Evolutionary conservation across 768 basidiomycete species (phyloP), one percentile per base, ranked within the genome.

Genomic region (Mycena rebaudengoi): DNA sequence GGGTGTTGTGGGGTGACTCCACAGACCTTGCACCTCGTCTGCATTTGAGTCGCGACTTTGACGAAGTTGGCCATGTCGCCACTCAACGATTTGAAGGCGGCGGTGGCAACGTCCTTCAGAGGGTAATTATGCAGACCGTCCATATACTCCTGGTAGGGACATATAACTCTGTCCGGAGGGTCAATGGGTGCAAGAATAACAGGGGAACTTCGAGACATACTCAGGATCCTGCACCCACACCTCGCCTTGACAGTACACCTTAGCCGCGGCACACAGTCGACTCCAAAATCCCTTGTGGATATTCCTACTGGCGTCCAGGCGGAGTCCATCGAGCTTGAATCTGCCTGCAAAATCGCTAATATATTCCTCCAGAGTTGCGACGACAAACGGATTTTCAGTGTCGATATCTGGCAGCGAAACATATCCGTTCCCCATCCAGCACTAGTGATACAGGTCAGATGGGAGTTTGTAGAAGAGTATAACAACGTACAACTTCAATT

Each of bases 211-310:
- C 45, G 66, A n/a, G 52, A 79, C 81, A 66, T 60, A 54, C 79
- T 65, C 30, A 52, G 85, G 75, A 63, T 76, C 65, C 57, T 76
- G 74, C 60, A 77, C 74, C 62, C 59, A 77, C 35, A 91, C 85
- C 71, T 90, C 89, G 29, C 89, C 89, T 26, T 89, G 84, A 62
- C 85, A 87, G 76, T 85, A 89, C 7, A 89, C 86, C 11, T 82
- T 85, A 0, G 86, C 86, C 1, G 80, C 79, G 41, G 69, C 71
- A 66, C 83, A 83, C 64, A 90, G 86, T 7, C 67, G 69, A 3
- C 82, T 79, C 87, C 87, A 90, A 71, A 90, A 90, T 25, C 75
- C 72, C 28, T 79, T 77, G 26, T 80, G 79, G 57, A 90, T 83
- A 68, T 90, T 88, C 68, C 53, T 56, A 20, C 64, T 25, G 37